Conservation (phyloP, 2,329 filamentous ascomycete species). For the Mollisiaceae sp. region DNA sequence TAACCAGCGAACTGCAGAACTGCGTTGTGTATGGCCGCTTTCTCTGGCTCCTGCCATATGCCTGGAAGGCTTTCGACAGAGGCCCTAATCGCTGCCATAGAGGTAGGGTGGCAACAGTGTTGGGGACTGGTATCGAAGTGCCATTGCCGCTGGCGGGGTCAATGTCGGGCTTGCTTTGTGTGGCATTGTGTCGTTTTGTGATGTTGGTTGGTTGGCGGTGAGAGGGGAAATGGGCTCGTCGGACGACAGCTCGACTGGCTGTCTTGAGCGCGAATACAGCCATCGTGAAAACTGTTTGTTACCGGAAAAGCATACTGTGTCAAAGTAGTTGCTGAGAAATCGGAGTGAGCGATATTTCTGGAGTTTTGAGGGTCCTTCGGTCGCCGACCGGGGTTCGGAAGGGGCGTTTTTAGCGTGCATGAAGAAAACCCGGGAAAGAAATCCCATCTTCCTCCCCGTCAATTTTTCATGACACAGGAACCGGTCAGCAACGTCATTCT, state of each 20-base stretch:
- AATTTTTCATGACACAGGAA: neutral
- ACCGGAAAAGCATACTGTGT: slow-evolving; percentile 26
- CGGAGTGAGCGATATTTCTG: neutral
- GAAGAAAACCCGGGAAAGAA: neutral
- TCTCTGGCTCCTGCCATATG: slow-evolving; percentile 74
- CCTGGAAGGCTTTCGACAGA: slow-evolving; percentile 56
- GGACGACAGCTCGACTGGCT: slow-evolving; percentile 31
- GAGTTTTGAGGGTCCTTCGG: slow-evolving; percentile 7
- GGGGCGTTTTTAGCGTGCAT: neutral
- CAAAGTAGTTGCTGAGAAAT: neutral
- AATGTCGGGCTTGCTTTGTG: slow-evolving; percentile 26
- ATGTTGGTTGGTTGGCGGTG: slow-evolving; percentile 25
- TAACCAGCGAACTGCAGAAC: slow-evolving; percentile 73
- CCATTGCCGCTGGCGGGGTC: slow-evolving; percentile 32
- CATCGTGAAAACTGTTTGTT: slow-evolving; percentile 31
- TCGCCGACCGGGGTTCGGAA: neutral
- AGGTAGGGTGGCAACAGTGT: slow-evolving; percentile 46
- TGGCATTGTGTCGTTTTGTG: slow-evolving; percentile 27
- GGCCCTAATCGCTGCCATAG: slow-evolving; percentile 64
- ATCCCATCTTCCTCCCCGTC: slow-evolving; percentile 1
- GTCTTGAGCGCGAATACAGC: slow-evolving; percentile 32
- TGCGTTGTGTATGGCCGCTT: slow-evolving; percentile 80
- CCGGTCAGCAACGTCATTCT: neutral
- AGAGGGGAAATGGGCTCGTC: slow-evolving; percentile 31
- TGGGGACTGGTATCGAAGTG: slow-evolving; percentile 50